phyloP scores from a whole-genome alignment of 2,329 filamentous ascomycete genomes.

The Colletotrichum sp. region DNA sequence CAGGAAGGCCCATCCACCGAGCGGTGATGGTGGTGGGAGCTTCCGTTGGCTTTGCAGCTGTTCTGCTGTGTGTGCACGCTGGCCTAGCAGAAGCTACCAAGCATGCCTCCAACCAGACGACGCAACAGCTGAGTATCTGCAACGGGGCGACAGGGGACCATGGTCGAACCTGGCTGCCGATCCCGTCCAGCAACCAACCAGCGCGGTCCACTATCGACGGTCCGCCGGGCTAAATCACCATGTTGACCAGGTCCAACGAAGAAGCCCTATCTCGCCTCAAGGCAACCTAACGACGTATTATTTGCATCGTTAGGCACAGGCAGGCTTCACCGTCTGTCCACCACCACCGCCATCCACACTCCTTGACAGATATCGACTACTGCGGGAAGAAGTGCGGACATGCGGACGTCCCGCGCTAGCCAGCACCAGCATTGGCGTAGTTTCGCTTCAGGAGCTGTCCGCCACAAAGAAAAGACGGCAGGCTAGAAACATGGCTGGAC shows the following conservation, averaged over 20 bases:
- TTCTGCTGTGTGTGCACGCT: background rate
- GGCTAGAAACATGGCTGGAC: background rate
- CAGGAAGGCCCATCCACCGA: background rate
- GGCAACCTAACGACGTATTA: background rate
- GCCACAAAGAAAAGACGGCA: background rate
- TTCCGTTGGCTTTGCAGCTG: background rate
- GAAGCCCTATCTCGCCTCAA: background rate
- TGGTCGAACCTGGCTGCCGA: background rate
- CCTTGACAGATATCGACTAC: background rate
- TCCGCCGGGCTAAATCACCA: background rate
- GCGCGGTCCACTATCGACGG: background rate
- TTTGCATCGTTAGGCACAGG: background rate
- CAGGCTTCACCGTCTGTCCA: background rate
- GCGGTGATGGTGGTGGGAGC: background rate
- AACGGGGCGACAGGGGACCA: background rate
- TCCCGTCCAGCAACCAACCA: background rate
- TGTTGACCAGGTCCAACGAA: background rate
- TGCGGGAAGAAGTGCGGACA: background rate
- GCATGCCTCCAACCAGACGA: background rate
- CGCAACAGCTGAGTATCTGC: background rate
- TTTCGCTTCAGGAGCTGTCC: background rate
- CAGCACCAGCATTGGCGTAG: background rate
- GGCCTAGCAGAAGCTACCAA: background rate
- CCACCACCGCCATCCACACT: background rate
- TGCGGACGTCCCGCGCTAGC: background rate